Evolutionary conservation across 2,329 filamentous ascomycete species (phyloP), one percentile per base, ranked within the genome.

Genomic region (Pleurostoma richardsiae): DNA sequence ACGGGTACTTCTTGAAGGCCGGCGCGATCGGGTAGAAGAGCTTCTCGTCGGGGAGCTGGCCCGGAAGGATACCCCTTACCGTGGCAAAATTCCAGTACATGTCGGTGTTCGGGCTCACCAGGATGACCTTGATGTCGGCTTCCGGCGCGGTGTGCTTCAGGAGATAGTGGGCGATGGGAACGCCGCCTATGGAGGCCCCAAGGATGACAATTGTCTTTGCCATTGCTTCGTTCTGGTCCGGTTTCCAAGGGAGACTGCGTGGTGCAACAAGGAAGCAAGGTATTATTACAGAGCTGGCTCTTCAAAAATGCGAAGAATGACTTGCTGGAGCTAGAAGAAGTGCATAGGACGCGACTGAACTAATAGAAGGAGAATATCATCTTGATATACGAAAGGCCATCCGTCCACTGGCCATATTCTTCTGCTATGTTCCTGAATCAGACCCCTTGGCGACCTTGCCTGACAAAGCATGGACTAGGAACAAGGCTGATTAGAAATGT

Each of bases 11-110:
- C 27, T 67, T 58, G 59, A 82, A 80, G 10, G 63, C 65, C 5
- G 72, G 66, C 6, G 60, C 60, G 50, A 80, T 76, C 4, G 76
- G 74, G 43, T 71, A 75, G 46, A 79, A 65, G 10, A 77, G 61
- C 42, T 74, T 76, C 47, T 71, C 63, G 54, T 79, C 74, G 28
- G 61, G 52, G 33, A 76, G 54, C 48, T 71, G 65, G 10, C 67
- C 73, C 19, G 74, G 72, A 3, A 79, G 62, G 29, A 77, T 60
- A 45, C 63, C 71, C 39, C 77, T 70, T 10, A 70, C 64, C 40
- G 74, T 65, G 47, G 74, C 75, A 19, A 77, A 56, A 29, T 65
- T 69, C 73, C 73, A 80, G 63, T 70, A 73, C 51, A 77, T 65
- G 48, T 78, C 64, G 8, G 70, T 70, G 43, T 68, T 72, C 2